These are phyloP conservation scores for Plectosphaerella sp. DNA, from an alignment of 2,329 filamentous ascomycete species.

Conservation along the genomic window DNA sequence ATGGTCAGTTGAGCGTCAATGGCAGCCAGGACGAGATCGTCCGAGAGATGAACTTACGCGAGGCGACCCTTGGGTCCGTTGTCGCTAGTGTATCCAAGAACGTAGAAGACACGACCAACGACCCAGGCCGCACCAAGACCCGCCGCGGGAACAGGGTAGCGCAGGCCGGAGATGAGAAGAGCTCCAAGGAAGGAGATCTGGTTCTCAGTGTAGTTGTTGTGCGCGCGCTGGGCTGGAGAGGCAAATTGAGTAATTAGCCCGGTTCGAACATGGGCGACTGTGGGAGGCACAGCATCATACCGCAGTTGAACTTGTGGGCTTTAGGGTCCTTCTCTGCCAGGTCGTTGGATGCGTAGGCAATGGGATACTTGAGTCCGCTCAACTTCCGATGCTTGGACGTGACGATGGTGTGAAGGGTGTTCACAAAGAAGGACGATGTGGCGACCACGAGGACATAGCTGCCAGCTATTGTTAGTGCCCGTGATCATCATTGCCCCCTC, in stretches of 20 bases:
- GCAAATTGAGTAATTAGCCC: not conserved
- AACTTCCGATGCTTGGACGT: slow-evolving; percentile 45
- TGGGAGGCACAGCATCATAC: slow-evolving; percentile 23
- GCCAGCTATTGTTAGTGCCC: not conserved
- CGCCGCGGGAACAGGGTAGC: slow-evolving; percentile 46
- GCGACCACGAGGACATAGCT: slow-evolving; percentile 60
- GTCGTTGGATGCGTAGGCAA: slow-evolving; percentile 50
- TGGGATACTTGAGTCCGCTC: slow-evolving; percentile 52
- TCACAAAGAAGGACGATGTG: slow-evolving; percentile 53
- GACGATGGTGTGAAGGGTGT: slow-evolving; percentile 44
- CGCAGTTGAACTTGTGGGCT: slow-evolving; percentile 60
- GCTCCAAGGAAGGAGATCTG: slow-evolving; percentile 45
- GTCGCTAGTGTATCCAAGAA: slow-evolving; percentile 45
- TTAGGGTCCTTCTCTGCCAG: slow-evolving; percentile 48
- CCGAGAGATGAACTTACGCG: slow-evolving; percentile 21
- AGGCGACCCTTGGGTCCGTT: slow-evolving; percentile 39
- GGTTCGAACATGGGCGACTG: slow-evolving; percentile 1
- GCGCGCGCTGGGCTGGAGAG: slow-evolving; percentile 49
- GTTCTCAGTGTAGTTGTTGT: slow-evolving; percentile 62
- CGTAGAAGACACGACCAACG: slow-evolving; percentile 48
- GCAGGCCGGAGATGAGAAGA: slow-evolving; percentile 52
- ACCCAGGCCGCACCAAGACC: slow-evolving; percentile 48
- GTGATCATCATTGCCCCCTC: not conserved
- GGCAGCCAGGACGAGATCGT: not conserved
- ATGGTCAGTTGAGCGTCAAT: slow-evolving; percentile 1